Base-by-base conservation (phyloP, 1,284 basidiomycete species). In the Rhodotorula sp. region DNA sequence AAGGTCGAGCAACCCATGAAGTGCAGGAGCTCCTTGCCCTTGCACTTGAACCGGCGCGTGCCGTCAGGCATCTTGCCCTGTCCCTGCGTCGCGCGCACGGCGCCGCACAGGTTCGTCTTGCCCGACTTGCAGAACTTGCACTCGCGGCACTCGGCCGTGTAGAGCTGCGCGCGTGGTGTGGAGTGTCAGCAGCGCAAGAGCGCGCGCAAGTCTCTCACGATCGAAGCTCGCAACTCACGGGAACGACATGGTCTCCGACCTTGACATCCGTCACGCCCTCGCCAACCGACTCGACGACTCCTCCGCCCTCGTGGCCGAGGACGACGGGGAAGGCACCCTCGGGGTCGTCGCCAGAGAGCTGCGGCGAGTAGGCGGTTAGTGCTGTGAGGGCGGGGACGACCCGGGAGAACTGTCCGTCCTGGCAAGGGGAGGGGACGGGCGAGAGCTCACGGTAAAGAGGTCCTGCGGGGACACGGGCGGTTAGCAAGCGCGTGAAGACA, bases 1-100 rank as follows among this genome's bases (percentile, higher is more conserved):
- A 99, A 99, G 8, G 95, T 96, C 56, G 94, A 97, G 30, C 90
- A 92, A 58, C 95, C 95, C 96, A 99, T 99, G 77, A 99, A 99
- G 82, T 98, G 94, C 80, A 88, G 85, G 74, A 99, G 85, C 62
- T 89, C 85, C 63, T 68, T 52, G 81, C 96, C 84, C 75, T 90
- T 91, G 82, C 89, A 88, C 66, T 87, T 89, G 87, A 99, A 99
- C 62, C 95, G 90, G 69, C 85, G 86, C n/a, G 89, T 89, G 67
- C 87, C 88, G 80, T 99, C 94, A 30, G 96, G 93, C 94, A 99
- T 97, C 47, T 96, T 81, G 69, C 95, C 95, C 80, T 91, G 86
- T n/a, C 95, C 95, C 81, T 98, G 94, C 4, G 76, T 77, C 31
- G 71, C 73, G 6, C 76, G 74, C 26, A 77, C 72, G 83, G 87